Evolutionary conservation across 2,329 filamentous ascomycete species (phyloP).

Genomic region (Ophiocordyceps camponoti-leonardi): DNA sequence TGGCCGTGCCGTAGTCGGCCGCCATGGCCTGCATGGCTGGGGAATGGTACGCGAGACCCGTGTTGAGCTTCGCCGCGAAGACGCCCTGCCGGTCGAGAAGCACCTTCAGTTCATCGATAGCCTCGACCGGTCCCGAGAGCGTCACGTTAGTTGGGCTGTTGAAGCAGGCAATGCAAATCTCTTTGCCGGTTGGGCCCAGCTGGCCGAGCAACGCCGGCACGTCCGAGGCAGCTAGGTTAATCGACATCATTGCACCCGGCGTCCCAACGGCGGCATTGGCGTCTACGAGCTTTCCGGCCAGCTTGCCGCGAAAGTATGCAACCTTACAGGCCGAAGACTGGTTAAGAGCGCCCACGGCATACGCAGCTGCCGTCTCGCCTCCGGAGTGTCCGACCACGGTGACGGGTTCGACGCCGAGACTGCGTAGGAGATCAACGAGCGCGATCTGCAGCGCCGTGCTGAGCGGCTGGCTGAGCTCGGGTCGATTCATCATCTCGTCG

Average conservation of each 20-base stretch:
- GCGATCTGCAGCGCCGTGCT: slow-evolving; percentile 12
- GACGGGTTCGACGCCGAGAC: slow-evolving; percentile 13
- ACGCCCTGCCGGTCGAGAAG: slow-evolving; percentile 14
- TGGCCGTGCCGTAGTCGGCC: not conserved
- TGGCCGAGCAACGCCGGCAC: not conserved
- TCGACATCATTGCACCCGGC: not conserved
- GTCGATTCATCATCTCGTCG: slow-evolving; percentile 1
- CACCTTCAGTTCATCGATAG: slow-evolving; percentile 13
- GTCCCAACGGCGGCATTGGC: not conserved
- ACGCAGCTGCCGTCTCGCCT: slow-evolving; percentile 22
- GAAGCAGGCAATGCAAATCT: slow-evolving; percentile 7
- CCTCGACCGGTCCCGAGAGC: slow-evolving; percentile 11
- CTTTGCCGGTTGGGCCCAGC: not conserved
- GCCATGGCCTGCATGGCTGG: not conserved
- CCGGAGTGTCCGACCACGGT: slow-evolving; percentile 28
- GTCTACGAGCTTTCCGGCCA: not conserved
- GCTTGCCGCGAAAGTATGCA: slow-evolving; percentile 9
- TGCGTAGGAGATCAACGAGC: slow-evolving; percentile 11
- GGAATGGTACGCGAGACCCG: slow-evolving; percentile 11
- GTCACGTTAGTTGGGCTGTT: slow-evolving; percentile 29
- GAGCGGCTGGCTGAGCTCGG: slow-evolving; percentile 11
- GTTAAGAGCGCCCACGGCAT: slow-evolving; percentile 7
- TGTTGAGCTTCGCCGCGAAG: slow-evolving; percentile 21
- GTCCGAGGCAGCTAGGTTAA: not conserved
- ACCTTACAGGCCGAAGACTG: slow-evolving; percentile 10